Percentiles rank a stretch among this genome's conserved stretches.
These are phyloP conservation scores for Parasitella parasitica DNA, from an alignment of 371 early-diverging fungal genomes.

Conservation along the genomic window DNA sequence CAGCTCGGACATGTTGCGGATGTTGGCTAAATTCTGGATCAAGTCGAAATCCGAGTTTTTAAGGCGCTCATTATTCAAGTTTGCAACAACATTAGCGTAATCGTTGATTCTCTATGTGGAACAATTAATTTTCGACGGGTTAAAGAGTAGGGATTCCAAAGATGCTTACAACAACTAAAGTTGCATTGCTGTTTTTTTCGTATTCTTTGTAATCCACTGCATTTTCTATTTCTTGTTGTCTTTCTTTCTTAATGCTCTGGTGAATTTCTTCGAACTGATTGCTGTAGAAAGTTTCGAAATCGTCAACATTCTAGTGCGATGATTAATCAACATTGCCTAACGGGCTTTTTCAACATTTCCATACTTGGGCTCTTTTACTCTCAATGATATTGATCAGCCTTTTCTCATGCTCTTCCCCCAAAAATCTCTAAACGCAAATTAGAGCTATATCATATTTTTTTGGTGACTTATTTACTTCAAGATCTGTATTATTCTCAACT, in stretches of 20 bases:
- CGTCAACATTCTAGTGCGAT: conserved; percentile 2
- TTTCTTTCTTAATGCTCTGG: background rate
- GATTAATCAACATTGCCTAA: background rate
- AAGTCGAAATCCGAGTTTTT: conserved; percentile 8
- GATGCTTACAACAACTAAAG: conserved; percentile 5
- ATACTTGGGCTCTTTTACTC: conserved; percentile 8
- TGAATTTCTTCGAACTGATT: background rate
- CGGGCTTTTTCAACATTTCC: background rate
- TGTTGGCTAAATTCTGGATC: background rate
- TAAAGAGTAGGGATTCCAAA: background rate
- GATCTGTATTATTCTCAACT: conserved; percentile 13
- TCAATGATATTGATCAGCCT: conserved; percentile 14
- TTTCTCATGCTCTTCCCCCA: conserved; percentile 19
- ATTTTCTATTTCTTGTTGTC: conserved; percentile 1
- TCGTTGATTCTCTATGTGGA: conserved; percentile 13
- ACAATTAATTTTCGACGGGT: too few species aligned
- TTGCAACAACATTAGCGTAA: conserved; percentile 2
- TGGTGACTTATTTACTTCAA: conserved; percentile 8
- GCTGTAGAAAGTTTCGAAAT: conserved; percentile 1
- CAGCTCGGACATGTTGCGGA: conserved; percentile 15
- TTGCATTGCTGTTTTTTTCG: background rate
- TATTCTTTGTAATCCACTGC: background rate
- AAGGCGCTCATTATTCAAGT: conserved; percentile 7
- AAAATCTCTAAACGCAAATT: conserved; percentile 6
- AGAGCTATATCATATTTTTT: too few species aligned